Percentiles rank a stretch among this genome's conserved stretches.
Conservation (phyloP, 169 alveolate genomes). For the Toxoplasma gondii region DNA sequence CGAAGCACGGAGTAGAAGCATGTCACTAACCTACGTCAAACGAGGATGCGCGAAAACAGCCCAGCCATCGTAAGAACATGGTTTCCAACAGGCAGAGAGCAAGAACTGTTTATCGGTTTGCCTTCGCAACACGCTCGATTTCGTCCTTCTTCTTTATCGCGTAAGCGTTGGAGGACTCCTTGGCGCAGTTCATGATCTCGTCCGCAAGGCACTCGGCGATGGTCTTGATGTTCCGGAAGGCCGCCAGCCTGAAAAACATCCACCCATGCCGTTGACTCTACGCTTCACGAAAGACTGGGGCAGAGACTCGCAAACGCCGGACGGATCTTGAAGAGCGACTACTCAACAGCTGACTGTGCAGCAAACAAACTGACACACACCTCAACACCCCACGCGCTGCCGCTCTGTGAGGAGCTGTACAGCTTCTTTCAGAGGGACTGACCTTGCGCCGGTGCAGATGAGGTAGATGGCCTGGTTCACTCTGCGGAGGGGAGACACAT, state of each 20-base stretch:
- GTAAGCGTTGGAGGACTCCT: constrained; percentile 96
- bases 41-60: not conserved
- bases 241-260: constrained; percentile 81
- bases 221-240: constrained; percentile 98
- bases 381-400: no score
- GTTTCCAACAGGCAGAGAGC: not conserved
- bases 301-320: not conserved
- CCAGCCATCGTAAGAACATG: not conserved
- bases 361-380: not conserved
- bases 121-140: constrained; percentile 99
- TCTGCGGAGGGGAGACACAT: constrained; percentile 99
- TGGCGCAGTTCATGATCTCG: constrained; percentile 98
- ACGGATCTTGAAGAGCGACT: not conserved
- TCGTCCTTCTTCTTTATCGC: constrained; percentile 99
- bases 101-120: constrained; percentile 92
- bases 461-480: constrained; percentile 98
- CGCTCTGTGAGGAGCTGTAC: no score
- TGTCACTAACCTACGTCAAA: not conserved
- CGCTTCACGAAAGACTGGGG: not conserved
- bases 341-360: not conserved
- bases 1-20: not conserved
- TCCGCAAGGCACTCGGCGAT: constrained; percentile 99
- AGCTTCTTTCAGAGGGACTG: no score
- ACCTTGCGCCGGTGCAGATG: constrained; percentile 97
- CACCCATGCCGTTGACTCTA: not conserved